phyloP scores from a whole-genome alignment of 495 filamentous ascomycete genomes.

The Chaetomium tenue region DNA sequence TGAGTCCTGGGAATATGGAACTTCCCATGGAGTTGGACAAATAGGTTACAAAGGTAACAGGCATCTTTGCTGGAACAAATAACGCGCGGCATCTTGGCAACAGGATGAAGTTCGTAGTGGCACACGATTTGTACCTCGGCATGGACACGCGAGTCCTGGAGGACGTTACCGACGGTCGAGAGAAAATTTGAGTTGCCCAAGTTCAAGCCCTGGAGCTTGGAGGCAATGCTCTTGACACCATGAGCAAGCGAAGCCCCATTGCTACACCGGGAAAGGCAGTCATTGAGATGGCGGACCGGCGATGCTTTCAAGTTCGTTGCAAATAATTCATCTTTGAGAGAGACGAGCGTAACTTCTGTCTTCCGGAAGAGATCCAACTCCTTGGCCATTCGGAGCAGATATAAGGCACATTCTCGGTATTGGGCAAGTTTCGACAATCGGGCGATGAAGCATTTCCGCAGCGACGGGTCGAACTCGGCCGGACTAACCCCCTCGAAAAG shows the following conservation, averaged over 20 bases:
- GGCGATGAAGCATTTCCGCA: conserved; percentile 26
- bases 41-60: conserved; percentile 51
- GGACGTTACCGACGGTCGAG: conserved; percentile 14
- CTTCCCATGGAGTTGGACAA: conserved; percentile 43
- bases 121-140: conserved; percentile 52
- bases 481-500: conserved; percentile 18
- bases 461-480: conserved; percentile 15
- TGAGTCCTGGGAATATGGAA: conserved; percentile 44
- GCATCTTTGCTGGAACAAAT: conserved; percentile 52
- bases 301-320: conserved; percentile 10
- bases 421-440: conserved; percentile 38
- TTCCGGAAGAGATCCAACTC: conserved; percentile 28
- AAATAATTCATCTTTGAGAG: conserved; percentile 33
- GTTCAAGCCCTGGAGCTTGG: background rate
- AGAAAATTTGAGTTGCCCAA: background rate
- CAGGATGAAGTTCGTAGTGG: conserved; percentile 38
- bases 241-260: background rate
- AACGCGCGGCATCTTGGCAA: conserved; percentile 39
- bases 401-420: conserved; percentile 38
- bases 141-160: conserved; percentile 43
- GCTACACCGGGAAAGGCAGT: conserved; percentile 8
- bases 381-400: conserved; percentile 34
- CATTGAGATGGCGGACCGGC: background rate
- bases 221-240: background rate
- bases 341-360: conserved; percentile 29